Evolutionary conservation across 129 eudicot genomes (phyloP), one percentile per base, ranked within the genome.

Genomic region (Oenanthe sinensis): DNA sequence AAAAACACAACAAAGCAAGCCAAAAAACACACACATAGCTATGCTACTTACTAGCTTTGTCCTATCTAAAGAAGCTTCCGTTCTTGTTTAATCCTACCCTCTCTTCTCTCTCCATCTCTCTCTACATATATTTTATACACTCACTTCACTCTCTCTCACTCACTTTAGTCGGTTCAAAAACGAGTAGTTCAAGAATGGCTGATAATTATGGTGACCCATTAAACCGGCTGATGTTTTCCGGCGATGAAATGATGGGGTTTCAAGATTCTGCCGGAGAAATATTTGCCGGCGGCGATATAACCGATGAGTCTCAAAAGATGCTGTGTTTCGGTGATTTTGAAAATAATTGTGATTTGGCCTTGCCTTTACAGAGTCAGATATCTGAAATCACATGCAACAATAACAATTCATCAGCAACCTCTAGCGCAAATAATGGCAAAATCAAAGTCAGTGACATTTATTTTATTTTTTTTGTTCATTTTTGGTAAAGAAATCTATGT

Each of bases 311-410:
- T 77, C 90, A 89, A 45, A 89, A 84, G 83, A 90, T 92, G 92
- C 84, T 92, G n/a, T 92, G 96, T 81, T 90, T 92, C 50, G 93
- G 90, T 16, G 89, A 85, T 70, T 76, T 75, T 62, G 75, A n/a
- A 28, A 82, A 49, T 28, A 70, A 79, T 17, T 60, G 42, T 30
- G 79, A 81, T n/a, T 74, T 72, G 70, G 26, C 39, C 45, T 42
- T 78, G 58, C 65, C 78, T 43, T 5, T 39, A 28, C 63, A 44
- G n/a, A 79, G 58, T 76, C 84, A 74, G 42, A 82, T 80, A 73
- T 54, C 84, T 70, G 81, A 79, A 8, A 60, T 36, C 62, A 76
- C 82, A 65, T 82, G 81, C 82, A 82, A 42, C 82, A 82, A 46
- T 24, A 83, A 70, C 45, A 36, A 79, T 81, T 76, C 89, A 14